Percentiles rank a stretch among this genome's conserved stretches.
Evolutionary conservation across 2,329 filamentous ascomycete species (phyloP).

Genomic region (Xylaria polymorpha): DNA sequence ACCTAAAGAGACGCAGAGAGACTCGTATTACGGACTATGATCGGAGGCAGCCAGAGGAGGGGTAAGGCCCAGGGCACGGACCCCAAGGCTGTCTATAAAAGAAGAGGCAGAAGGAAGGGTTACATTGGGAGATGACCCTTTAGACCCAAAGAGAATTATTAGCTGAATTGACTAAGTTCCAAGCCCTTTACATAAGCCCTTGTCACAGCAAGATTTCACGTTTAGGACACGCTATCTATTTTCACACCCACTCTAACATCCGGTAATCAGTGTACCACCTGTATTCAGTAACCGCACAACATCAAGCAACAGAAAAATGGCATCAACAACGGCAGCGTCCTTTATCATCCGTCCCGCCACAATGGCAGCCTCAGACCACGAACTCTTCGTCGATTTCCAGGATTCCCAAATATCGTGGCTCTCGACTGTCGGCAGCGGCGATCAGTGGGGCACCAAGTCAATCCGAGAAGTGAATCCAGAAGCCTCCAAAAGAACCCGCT

Average conservation of each 20-base stretch:
- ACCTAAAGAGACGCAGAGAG: too few species aligned
- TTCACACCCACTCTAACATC: background rate
- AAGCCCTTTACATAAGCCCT: too few species aligned
- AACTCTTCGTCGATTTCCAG: conserved; percentile 5
- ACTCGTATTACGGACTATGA: too few species aligned
- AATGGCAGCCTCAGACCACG: conserved; percentile 1
- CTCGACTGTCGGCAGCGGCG: conserved; percentile 3
- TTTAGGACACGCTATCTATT: background rate
- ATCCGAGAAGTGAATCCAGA: background rate
- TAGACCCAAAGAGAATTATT: too few species aligned
- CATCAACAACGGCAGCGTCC: background rate
- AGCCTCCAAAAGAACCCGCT: conserved; percentile 2
- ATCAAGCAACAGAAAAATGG: background rate
- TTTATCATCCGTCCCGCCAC: background rate
- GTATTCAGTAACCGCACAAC: background rate
- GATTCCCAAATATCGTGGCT: conserved; percentile 2
- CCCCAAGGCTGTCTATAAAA: too few species aligned
- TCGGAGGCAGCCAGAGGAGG: too few species aligned
- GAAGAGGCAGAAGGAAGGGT: too few species aligned
- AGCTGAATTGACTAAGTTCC: too few species aligned
- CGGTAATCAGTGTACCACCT: background rate
- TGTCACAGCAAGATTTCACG: background rate
- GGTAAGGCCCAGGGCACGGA: too few species aligned
- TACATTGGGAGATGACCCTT: too few species aligned
- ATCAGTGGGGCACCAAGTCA: conserved; percentile 7